Evolutionary conservation across 345 rosid genomes (phyloP), one percentile per base, ranked within the genome.

Genomic region (Melaleuca alternifolia): DNA sequence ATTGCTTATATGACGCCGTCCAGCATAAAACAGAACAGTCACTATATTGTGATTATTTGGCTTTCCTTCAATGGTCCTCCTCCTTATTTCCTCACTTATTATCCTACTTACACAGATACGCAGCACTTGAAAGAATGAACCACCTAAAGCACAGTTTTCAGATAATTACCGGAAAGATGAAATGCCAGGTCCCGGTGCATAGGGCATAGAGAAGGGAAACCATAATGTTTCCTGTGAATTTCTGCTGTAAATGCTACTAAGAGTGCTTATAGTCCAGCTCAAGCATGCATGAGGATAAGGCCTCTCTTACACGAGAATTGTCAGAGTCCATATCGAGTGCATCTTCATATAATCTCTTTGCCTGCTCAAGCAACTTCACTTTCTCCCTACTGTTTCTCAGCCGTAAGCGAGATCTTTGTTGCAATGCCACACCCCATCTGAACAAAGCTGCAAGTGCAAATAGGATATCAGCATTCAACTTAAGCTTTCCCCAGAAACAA

Each of bases 401-500:
- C 89, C 93, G 88, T 84, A 95, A 84, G 50, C 91, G 94, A 48
- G 96, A 95, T 90, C 96, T 92, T 86, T 95, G 94, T 84, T 95
- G 97, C 93, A 95, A 88, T 28, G 85, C 90, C 86, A 90, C 86
- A 52, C 94, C 97, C 97, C 96, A 95, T 91, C 96, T 91, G 88
- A 90, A 92, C 44, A 95, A 84, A 87, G 97, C 97, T 93, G 94
- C 90, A 88, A 81, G 56, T 41, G 51, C 89, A 33, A 54, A 51
- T 15, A 50, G 82, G n/a, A 50, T 7, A 84, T 28, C 83, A 71
- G 26, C 79, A 71, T 71, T 71, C 9, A 71, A 41, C 33, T 33
- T 71, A 71, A 71, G 79, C 48, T 16, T 71, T 71, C 48, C 48
- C 3, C 20, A 33, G 21, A 62, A 62, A 30, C 44, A 30, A 62